These are phyloP conservation scores for Acer campestre DNA, from an alignment of 345 rosid species.

Conservation along the genomic window DNA sequence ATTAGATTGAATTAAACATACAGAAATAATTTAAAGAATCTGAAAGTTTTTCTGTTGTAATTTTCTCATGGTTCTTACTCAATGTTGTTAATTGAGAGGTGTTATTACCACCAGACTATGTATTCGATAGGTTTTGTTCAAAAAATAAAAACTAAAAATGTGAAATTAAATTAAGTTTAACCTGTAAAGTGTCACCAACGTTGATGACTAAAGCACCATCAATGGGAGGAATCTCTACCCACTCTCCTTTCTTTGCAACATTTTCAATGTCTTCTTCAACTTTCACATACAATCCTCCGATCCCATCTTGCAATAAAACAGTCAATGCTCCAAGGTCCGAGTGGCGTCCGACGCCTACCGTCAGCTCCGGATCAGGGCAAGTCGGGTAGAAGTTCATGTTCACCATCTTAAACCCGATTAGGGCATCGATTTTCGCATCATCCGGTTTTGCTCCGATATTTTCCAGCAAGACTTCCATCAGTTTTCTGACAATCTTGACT, in stretches of 20 bases:
- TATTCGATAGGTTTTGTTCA: too few species aligned
- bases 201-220: constrained; percentile 21
- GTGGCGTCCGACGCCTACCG: constrained; percentile 60
- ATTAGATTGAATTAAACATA: too few species aligned
- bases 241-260: constrained; percentile 4
- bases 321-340: constrained; percentile 61
- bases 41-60: background rate
- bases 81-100: too few species aligned
- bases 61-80: too few species aligned
- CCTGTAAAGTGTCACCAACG: constrained; percentile 19
- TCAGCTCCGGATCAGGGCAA: constrained; percentile 60
- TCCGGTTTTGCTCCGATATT: constrained; percentile 41
- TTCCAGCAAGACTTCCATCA: constrained; percentile 37
- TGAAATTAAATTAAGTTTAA: background rate
- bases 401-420: constrained; percentile 41
- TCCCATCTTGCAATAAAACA: constrained; percentile 53
- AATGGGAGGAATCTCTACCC: constrained; percentile 19
- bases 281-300: constrained; percentile 62
- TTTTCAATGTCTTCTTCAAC: constrained; percentile 17
- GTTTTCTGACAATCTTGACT: constrained; percentile 36
- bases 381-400: constrained; percentile 61
- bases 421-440: constrained; percentile 37
- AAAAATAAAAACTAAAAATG: too few species aligned
- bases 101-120: too few species aligned
- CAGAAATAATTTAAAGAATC: background rate